phyloP scores from a whole-genome alignment of 768 basidiomycete genomes.

The Russula sp. region DNA sequence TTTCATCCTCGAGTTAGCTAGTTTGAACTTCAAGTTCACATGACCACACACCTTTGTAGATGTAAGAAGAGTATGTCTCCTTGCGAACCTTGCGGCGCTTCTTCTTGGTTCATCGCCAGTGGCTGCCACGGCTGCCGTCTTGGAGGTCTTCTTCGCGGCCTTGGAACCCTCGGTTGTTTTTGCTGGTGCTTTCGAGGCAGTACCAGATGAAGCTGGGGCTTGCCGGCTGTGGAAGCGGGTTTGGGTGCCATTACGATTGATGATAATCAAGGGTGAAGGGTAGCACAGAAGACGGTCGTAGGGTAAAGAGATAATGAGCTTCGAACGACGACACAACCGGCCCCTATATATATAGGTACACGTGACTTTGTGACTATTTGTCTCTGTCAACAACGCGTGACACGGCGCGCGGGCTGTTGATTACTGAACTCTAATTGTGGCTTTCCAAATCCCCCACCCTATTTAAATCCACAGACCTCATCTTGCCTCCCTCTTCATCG shows the following conservation, averaged over 20 bases:
- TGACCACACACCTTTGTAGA: slow-evolving; percentile 72
- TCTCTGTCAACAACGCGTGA: slow-evolving; percentile 27
- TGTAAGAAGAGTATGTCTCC: slow-evolving; percentile 93
- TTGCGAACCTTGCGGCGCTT: slow-evolving; percentile 83
- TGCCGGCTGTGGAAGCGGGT: slow-evolving; percentile 83
- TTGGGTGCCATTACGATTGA: slow-evolving; percentile 56
- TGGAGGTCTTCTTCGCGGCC: slow-evolving; percentile 58
- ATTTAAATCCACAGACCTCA: slow-evolving; percentile 33
- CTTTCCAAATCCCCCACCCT: slow-evolving; percentile 19
- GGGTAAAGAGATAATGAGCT: slow-evolving; percentile 13
- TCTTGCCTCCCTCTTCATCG: not conserved
- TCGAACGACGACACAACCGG: slow-evolving; percentile 13
- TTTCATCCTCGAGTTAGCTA: slow-evolving; percentile 6
- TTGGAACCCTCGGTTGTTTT: slow-evolving; percentile 49
- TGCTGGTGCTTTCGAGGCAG: slow-evolving; percentile 58
- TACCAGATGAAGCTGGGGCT: slow-evolving; percentile 66
- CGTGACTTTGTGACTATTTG: slow-evolving; percentile 34
- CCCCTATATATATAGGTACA: slow-evolving; percentile 27
- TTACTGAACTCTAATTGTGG: slow-evolving; percentile 38
- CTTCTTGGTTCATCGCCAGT: slow-evolving; percentile 73
- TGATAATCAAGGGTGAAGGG: slow-evolving; percentile 18
- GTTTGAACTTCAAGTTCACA: slow-evolving; percentile 2
- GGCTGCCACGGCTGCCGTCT: slow-evolving; percentile 53
- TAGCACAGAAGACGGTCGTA: slow-evolving; percentile 14
- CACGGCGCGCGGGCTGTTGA: slow-evolving; percentile 40